Base-by-base conservation (phyloP, 2,329 filamentous ascomycete genomes). In the Cladophialophora chaetospira region DNA sequence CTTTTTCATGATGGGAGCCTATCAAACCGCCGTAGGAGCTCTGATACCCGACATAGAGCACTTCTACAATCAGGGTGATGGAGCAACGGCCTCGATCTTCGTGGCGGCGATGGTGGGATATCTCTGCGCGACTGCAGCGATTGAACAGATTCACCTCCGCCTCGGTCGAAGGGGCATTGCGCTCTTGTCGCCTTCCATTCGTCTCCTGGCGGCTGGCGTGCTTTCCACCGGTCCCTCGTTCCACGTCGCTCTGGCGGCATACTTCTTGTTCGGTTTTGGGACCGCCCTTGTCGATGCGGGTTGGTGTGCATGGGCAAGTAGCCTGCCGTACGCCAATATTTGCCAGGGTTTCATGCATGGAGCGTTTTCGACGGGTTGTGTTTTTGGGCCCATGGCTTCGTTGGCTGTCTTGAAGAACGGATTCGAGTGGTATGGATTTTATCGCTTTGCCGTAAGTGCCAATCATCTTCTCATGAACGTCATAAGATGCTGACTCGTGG, bases 281-380 rank as follows among this genome's bases (percentile, higher is more conserved):
- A 70, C 65, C 0, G 77, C 75, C 0, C 57, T 78, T 2, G 52
- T 77, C 0, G 77, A 79, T 60, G 75, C 71, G 1, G 72, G 73
- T 9, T 77, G 74, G 70, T 77, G 74, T 49, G 74, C 76, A 1
- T 79, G 75, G 75, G 75, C 74, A 0, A 76, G 70, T 0, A 70
- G 64, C 2, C 67, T 77, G 66, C 62, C 69, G 2, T 71, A 69
- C 13, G 71, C 73, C n/a, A 77, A 76, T 57, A 66, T 69, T 1
- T 66, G 74, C 2, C 70, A 71, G 15, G 75, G 75, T 0, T 55
- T 77, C 38, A 54, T 77, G 57, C 75, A 77, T 55, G 75, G 75
- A 1, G 69, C 70, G 11, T 77, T 69, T 46, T 73, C 71, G 2
- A 59, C 69, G 1, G 75, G 75, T 0, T 75, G 72, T 0, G 72